These are phyloP conservation scores for Austroboletus novae-zelandiae DNA, from an alignment of 1,284 basidiomycete genomes.

Conservation along the genomic window DNA sequence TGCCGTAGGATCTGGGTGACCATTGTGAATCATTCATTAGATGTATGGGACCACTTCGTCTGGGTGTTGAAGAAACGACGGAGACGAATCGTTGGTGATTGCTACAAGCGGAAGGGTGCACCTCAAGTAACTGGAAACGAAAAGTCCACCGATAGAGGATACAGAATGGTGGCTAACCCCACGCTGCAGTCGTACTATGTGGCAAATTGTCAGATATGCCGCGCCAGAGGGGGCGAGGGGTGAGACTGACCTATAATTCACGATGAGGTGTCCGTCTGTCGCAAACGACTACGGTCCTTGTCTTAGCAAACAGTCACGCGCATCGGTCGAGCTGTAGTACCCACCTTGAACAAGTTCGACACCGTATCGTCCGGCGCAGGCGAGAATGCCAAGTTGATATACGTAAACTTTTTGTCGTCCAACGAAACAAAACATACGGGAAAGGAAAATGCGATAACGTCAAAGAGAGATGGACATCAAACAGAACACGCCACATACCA, in stretches of 20 bases:
- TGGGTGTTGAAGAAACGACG: too few relatives aligned
- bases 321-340: neutral
- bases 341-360: conserved; percentile 82
- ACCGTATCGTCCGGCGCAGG: conserved; percentile 85
- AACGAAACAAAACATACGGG: conserved; percentile 30
- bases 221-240: neutral
- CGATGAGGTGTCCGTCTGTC: conserved; percentile 91
- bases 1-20: too few relatives aligned
- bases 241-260: conserved; percentile 87
- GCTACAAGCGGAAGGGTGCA: too few relatives aligned
- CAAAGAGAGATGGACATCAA: too few relatives aligned
- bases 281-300: conserved; percentile 71
- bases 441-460: neutral
- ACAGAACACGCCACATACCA: conserved; percentile 54
- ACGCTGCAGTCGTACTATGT: conserved; percentile 64
- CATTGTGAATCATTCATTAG: too few relatives aligned
- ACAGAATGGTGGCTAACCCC: conserved; percentile 48
- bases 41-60: too few relatives aligned
- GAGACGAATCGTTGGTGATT: too few relatives aligned
- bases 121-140: too few relatives aligned
- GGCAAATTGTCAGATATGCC: conserved; percentile 5
- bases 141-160: too few relatives aligned
- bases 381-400: conserved; percentile 96
- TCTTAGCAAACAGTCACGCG: conserved; percentile 4
- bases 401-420: conserved; percentile 66